These are phyloP conservation scores for Aurantiochytrium sp. DNA, from an alignment of 108 stramenopile genomes.

Conservation along the genomic window DNA sequence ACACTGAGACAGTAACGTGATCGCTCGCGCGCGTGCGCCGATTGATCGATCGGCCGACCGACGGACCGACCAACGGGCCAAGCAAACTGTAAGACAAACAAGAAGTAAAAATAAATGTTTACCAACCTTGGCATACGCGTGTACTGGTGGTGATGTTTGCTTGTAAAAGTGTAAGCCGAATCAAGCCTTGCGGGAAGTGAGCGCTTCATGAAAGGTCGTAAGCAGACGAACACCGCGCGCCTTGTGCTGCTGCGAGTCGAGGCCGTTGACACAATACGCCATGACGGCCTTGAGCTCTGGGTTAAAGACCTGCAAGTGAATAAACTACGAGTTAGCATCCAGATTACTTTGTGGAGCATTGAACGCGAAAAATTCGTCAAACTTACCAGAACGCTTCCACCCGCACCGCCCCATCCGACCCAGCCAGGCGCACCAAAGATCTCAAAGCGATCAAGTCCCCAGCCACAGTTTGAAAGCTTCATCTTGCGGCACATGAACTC, in stretches of 20 bases:
- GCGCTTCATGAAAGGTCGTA: neutral
- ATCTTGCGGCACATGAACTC: neutral
- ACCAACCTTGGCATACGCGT: too few species aligned
- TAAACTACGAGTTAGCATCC: too few species aligned
- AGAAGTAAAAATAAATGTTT: too few species aligned
- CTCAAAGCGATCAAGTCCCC: neutral
- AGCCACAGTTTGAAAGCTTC: neutral
- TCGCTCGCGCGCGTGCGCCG: too few species aligned
- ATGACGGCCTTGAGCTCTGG: neutral
- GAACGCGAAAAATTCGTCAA: neutral
- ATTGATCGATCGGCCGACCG: too few species aligned
- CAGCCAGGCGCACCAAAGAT: neutral
- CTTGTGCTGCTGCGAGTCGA: neutral
- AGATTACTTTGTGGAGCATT: too few species aligned
- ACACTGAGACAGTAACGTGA: too few species aligned
- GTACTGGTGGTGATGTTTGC: too few species aligned
- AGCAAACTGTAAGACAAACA: too few species aligned
- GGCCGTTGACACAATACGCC: neutral
- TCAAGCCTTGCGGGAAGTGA: neutral
- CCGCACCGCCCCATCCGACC: neutral
- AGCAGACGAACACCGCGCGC: neutral
- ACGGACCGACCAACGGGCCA: too few species aligned
- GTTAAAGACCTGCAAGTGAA: neutral
- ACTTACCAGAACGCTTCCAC: neutral
- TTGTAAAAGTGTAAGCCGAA: too few species aligned